Percentiles rank a stretch among this genome's conserved stretches.
Evolutionary conservation across 179 eudicot species (phyloP).

Genomic region (Actinidia arguta): DNA sequence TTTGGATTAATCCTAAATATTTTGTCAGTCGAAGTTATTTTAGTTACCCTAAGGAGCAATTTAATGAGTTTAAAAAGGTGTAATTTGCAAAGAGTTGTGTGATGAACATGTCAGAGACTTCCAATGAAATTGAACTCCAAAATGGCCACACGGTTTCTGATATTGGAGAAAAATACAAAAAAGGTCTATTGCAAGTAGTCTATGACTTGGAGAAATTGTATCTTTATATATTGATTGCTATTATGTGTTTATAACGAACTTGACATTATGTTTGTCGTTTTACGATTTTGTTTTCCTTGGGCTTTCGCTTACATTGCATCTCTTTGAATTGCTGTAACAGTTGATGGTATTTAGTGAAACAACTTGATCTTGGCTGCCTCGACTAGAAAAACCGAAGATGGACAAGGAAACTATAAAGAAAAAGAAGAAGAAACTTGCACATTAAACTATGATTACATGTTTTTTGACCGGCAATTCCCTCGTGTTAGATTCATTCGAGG

Average conservation of each 20-base stretch:
- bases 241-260: not conserved
- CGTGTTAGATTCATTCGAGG: not conserved
- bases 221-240: not conserved
- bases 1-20: too few species aligned
- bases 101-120: not conserved
- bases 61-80: not conserved
- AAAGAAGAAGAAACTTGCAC: not conserved
- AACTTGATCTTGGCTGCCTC: not conserved
- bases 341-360: conserved; percentile 2
- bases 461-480: not conserved
- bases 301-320: not conserved
- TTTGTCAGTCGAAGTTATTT: not conserved
- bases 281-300: not conserved
- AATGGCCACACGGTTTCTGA: not conserved
- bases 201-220: not conserved
- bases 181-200: not conserved
- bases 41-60: not conserved
- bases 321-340: conserved; percentile 5
- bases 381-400: too few species aligned
- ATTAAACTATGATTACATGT: not conserved
- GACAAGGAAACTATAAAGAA: not conserved
- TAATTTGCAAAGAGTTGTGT: not conserved
- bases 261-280: not conserved
- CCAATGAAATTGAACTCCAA: not conserved
- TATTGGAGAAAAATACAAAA: not conserved